Evolutionary conservation across 1,139 yeast species (phyloP), one percentile per base, ranked within the genome.

Genomic region (Magnusiomyces paraingens): DNA sequence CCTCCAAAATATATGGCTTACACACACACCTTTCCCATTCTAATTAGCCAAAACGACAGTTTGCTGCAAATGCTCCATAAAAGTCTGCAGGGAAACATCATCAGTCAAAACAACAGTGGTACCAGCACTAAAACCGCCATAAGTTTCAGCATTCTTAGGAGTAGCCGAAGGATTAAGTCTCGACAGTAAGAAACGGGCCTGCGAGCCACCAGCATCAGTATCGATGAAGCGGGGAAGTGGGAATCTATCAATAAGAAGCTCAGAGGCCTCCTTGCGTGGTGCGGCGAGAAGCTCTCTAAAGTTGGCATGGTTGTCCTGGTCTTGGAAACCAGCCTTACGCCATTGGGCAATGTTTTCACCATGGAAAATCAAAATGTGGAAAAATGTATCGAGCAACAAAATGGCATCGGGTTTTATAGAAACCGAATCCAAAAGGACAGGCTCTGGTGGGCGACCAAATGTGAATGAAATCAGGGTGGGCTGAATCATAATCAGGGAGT

Each of bases 181-280:
- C 1, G 90, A 84, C 77, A 82, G 80, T 57, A 86, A 72, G 66
- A 86, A 86, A 65, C 94, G 75, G 0, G 93, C 90, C 63, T 85
- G 93, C 0, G 87, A 82, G 2, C 89, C 90, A 49, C 88, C 86
- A 62, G 84, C 89, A 60, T 84, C 87, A 49, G 86, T 81, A 64
- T 83, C 88, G 55, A 84, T 82, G 62, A 83, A 84, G 59, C 90
- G 72, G 1, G 91, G 90, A 58, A 84, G 72, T 18, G 91, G 91
- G 73, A 83, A 84, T 58, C 93, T 69, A 62, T 84, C 91, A 58
- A 80, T 73, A 47, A 85, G 71, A 40, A 84, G 73, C 54, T 80
- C 85, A 57, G 85, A 81, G 1, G 89, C 91, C 60, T 84, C 91
- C 49, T 70, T 66, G 58, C 83, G 78, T 15, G 93, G 91, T 20